phyloP scores from a whole-genome alignment of 2,329 filamentous ascomycete genomes.

The Colletotrichum gloeosporioides region DNA sequence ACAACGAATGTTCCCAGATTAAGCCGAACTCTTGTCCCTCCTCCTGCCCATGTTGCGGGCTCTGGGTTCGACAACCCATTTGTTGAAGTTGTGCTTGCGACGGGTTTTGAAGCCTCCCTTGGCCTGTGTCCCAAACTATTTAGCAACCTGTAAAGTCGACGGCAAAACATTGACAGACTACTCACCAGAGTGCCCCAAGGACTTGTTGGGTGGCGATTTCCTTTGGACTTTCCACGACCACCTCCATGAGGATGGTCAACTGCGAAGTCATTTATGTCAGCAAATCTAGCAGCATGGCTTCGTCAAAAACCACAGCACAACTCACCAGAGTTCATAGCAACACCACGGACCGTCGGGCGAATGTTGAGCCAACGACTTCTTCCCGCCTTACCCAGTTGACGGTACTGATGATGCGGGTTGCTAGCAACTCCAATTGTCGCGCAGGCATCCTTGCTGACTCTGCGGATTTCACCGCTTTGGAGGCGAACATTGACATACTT shows the following conservation, averaged over 20 bases:
- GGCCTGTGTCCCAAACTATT: constrained; percentile 50
- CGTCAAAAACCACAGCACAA: constrained; percentile 4
- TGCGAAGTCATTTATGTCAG: constrained; percentile 32
- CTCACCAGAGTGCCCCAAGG: constrained; percentile 95
- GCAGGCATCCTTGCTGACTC: constrained; percentile 89
- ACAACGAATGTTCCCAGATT: not conserved
- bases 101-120: constrained; percentile 94
- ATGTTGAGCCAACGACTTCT: constrained; percentile 93
- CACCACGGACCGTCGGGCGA: constrained; percentile 91
- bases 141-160: constrained; percentile 25
- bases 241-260: constrained; percentile 98
- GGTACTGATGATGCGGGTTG: constrained; percentile 90
- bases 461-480: constrained; percentile 91
- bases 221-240: constrained; percentile 99
- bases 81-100: constrained; percentile 87
- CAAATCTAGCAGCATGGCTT: not conserved
- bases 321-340: constrained; percentile 96
- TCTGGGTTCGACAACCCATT: constrained; percentile 84
- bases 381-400: constrained; percentile 93
- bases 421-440: constrained; percentile 94
- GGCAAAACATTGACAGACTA: constrained; percentile 28
- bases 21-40: constrained; percentile 59
- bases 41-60: constrained; percentile 92
- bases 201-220: constrained; percentile 92
- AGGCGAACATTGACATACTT: constrained; percentile 84